Percentiles rank a stretch among this genome's conserved stretches.
Conservation (phyloP, 2,329 filamentous ascomycete species). For the Keithomyces neogunnii region DNA sequence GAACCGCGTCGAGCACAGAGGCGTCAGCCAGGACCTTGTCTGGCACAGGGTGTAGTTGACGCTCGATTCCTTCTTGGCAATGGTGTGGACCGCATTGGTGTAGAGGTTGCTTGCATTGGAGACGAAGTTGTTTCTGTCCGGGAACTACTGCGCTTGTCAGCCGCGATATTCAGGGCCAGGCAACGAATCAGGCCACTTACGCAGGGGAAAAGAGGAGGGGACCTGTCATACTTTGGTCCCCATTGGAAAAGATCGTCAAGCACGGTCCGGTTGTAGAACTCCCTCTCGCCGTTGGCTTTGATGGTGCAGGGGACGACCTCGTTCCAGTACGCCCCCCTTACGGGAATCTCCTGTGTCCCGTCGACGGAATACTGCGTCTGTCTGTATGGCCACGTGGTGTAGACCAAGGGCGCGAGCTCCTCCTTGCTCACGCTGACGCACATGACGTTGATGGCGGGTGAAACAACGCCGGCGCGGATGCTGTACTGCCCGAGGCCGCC, state of each 20-base stretch:
- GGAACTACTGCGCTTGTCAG: slow-evolving; percentile 30
- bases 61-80: slow-evolving; percentile 39
- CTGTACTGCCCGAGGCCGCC: slow-evolving; percentile 60
- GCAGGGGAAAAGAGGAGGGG: slow-evolving; percentile 43
- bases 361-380: slow-evolving; percentile 23
- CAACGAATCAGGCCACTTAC: slow-evolving; percentile 18
- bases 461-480: slow-evolving; percentile 59
- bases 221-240: slow-evolving; percentile 41
- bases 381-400: slow-evolving; percentile 47
- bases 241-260: slow-evolving; percentile 67
- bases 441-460: slow-evolving; percentile 62
- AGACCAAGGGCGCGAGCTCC: slow-evolving; percentile 58
- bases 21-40: slow-evolving; percentile 53
- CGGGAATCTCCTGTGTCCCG: slow-evolving; percentile 23
- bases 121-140: slow-evolving; percentile 58
- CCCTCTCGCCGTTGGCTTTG: slow-evolving; percentile 13
- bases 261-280: slow-evolving; percentile 46
- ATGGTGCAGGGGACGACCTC: slow-evolving; percentile 25
- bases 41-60: slow-evolving; percentile 58
- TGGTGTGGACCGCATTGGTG: slow-evolving; percentile 53
- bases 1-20: slow-evolving; percentile 58
- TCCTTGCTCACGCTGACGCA: slow-evolving; percentile 56
- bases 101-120: slow-evolving; percentile 39
- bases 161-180: no score
- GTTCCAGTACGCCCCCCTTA: slow-evolving; percentile 24